phyloP scores from a whole-genome alignment of 805 yeast species.

The Millerozyma acaciae region DNA sequence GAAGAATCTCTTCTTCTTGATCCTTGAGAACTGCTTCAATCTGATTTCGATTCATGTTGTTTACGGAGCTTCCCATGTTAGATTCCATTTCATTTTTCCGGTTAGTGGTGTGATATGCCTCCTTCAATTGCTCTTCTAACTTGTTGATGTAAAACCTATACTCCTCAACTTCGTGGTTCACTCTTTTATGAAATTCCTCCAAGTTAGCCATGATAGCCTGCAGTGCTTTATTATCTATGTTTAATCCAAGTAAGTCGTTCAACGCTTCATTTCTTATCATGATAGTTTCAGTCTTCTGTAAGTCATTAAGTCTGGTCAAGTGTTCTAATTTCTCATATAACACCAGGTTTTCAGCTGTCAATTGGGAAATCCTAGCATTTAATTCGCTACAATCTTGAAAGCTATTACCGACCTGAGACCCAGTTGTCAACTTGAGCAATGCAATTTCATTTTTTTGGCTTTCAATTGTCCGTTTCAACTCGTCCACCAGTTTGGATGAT shows the following conservation, averaged over 20 bases:
- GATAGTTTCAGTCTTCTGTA: constrained; percentile 53
- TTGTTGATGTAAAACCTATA: constrained; percentile 56
- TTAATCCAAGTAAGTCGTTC: constrained; percentile 52
- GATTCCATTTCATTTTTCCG: neutral
- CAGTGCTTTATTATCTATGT: constrained; percentile 29
- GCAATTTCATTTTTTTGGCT: constrained; percentile 53
- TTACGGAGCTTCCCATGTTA: neutral
- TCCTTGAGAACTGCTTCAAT: constrained; percentile 44
- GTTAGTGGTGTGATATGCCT: constrained; percentile 10
- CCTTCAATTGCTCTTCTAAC: constrained; percentile 52
- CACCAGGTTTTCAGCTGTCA: constrained; percentile 61
- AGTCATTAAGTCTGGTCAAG: constrained; percentile 58
- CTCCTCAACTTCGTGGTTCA: constrained; percentile 53
- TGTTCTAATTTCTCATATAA: constrained; percentile 68
- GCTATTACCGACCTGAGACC: neutral
- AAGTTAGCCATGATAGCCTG: constrained; percentile 43
- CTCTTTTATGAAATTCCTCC: constrained; percentile 46
- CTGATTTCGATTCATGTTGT: no score
- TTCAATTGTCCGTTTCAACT: constrained; percentile 57
- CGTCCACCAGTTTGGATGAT: constrained; percentile 41
- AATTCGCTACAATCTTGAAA: constrained; percentile 6
- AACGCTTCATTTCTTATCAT: constrained; percentile 57
- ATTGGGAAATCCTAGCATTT: constrained; percentile 14
- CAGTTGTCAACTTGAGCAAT: constrained; percentile 24
- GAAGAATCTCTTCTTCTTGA: constrained; percentile 65